Conservation (phyloP, 2,329 filamentous ascomycete genomes). For the Diaporthe citriasiana region DNA sequence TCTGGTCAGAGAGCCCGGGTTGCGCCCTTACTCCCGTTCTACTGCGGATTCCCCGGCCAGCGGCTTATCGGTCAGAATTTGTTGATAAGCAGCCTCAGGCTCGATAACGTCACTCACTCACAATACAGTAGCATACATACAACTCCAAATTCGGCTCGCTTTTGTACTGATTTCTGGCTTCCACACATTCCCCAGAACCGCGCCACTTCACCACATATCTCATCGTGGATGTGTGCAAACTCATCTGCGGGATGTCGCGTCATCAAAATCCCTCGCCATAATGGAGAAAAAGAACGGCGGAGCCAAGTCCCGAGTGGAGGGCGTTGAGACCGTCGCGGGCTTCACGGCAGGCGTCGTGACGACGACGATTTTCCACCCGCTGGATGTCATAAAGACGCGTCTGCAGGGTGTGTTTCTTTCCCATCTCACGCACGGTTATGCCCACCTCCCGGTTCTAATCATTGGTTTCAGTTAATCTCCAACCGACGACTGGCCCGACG, state of each 20-base stretch:
- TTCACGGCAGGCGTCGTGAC: conserved; percentile 89
- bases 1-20: background rate
- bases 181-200: background rate
- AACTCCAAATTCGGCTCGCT: conserved; percentile 2
- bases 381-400: conserved; percentile 96
- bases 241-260: conserved; percentile 17
- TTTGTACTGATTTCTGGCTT: background rate
- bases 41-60: background rate
- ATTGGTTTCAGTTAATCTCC: conserved; percentile 58
- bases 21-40: background rate
- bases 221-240: background rate
- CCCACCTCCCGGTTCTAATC: background rate
- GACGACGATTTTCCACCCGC: conserved; percentile 89
- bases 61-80: conserved; percentile 42
- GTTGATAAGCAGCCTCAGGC: conserved; percentile 38
- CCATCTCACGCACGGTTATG: background rate
- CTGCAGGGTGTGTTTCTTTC: conserved; percentile 78
- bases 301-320: conserved; percentile 74
- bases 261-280: conserved; percentile 7
- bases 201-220: conserved; percentile 22
- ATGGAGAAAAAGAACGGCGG: conserved; percentile 59
- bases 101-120: conserved; percentile 39
- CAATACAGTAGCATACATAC: background rate
- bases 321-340: conserved; percentile 90
- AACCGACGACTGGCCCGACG: conserved; percentile 56